A percentile compares a stretch with the other conserved stretches of the same genome.
phyloP scores from a whole-genome alignment of 2,329 filamentous ascomycete genomes.

The Lachnellula subtilissima region DNA sequence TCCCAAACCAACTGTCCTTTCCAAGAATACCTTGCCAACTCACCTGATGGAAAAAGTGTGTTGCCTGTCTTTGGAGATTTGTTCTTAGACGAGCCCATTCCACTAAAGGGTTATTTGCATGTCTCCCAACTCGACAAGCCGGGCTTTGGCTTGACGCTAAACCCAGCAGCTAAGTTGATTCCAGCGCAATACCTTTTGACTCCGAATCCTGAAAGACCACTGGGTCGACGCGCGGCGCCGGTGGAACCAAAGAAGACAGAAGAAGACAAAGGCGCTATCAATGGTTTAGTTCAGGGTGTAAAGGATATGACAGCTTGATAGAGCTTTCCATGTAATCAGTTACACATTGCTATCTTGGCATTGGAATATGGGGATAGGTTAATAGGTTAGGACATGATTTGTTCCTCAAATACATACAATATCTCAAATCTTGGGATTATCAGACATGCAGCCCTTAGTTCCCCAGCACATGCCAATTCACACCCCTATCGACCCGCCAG shows the following conservation, averaged over 20 bases:
- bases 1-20: constrained; percentile 91
- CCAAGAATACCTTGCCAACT: constrained; percentile 94
- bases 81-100: constrained; percentile 87
- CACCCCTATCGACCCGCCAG: no score
- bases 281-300: constrained; percentile 25
- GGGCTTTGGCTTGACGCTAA: constrained; percentile 84
- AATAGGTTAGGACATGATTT: background rate
- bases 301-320: constrained; percentile 21
- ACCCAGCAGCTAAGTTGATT: constrained; percentile 70
- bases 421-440: background rate
- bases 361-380: background rate
- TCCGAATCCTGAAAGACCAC: constrained; percentile 51
- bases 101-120: constrained; percentile 74
- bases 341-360: background rate
- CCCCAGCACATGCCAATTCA: no score
- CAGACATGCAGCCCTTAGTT: no score
- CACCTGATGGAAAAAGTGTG: constrained; percentile 82
- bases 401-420: background rate
- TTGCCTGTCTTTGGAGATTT: constrained; percentile 88
- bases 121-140: constrained; percentile 79
- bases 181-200: constrained; percentile 69
- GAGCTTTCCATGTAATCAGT: background rate
- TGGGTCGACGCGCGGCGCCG: constrained; percentile 24
- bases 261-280: constrained; percentile 29
- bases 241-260: constrained; percentile 3